phyloP scores from a whole-genome alignment of 2,329 filamentous ascomycete species.

The Cytospora schulzeri region DNA sequence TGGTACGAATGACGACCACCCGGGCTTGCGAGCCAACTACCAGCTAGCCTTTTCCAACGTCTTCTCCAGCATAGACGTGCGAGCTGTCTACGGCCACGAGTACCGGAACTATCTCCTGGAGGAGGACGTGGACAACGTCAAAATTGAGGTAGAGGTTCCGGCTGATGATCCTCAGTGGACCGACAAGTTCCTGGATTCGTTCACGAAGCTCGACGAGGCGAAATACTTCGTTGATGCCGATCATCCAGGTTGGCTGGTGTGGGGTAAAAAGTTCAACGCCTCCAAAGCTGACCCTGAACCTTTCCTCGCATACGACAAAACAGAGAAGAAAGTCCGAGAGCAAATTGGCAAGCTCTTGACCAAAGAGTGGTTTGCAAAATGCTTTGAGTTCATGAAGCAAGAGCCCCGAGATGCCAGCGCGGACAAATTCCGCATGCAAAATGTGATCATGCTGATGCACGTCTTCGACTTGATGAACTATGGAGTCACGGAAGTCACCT shows the following conservation, averaged over 20 bases:
- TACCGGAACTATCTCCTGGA: slow-evolving; percentile 86
- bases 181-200: slow-evolving; percentile 72
- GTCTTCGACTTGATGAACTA: slow-evolving; percentile 88
- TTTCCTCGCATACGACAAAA: slow-evolving; percentile 75
- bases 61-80: slow-evolving; percentile 85
- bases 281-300: slow-evolving; percentile 70
- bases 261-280: slow-evolving; percentile 84
- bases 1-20: slow-evolving; percentile 88
- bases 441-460: slow-evolving; percentile 83
- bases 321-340: slow-evolving; percentile 72
- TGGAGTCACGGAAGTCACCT: slow-evolving; percentile 73
- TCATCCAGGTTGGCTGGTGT: slow-evolving; percentile 94
- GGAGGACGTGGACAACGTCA: slow-evolving; percentile 76
- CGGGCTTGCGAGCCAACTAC: slow-evolving; percentile 79
- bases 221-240: slow-evolving; percentile 92
- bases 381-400: slow-evolving; percentile 93
- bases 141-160: slow-evolving; percentile 71
- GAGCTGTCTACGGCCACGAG: slow-evolving; percentile 81
- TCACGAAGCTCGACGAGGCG: slow-evolving; percentile 68
- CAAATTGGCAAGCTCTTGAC: slow-evolving; percentile 82
- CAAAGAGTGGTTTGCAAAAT: slow-evolving; percentile 81
- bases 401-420: slow-evolving; percentile 81
- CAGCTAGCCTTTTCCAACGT: slow-evolving; percentile 73
- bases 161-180: slow-evolving; percentile 81
- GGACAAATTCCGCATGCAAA: slow-evolving; percentile 88